Evolutionary conservation across 495 filamentous ascomycete species (phyloP).

Genomic region (Massariosphaeria phaeospora): DNA sequence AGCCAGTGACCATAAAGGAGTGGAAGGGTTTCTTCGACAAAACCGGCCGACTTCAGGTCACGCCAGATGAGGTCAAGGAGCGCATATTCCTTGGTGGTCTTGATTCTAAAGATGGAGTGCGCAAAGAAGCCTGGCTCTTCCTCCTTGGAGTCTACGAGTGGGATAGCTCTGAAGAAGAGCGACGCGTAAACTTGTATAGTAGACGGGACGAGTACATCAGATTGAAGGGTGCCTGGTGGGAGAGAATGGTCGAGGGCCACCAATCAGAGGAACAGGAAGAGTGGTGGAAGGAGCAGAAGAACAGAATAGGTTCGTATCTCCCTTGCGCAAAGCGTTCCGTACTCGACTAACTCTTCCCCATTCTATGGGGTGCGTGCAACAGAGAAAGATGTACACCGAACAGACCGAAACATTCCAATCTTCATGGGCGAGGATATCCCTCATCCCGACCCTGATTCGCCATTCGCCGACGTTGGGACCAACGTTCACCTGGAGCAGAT

Average conservation of each 20-base stretch:
- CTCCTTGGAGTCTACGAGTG: slow-evolving; percentile 85
- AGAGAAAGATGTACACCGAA: slow-evolving; percentile 99
- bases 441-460: slow-evolving; percentile 95
- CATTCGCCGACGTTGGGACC: slow-evolving; percentile 83
- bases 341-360: slow-evolving; percentile 45
- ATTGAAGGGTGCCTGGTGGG: slow-evolving; percentile 95
- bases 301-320: slow-evolving; percentile 72
- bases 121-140: slow-evolving; percentile 97
- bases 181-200: slow-evolving; percentile 73
- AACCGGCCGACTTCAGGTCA: slow-evolving; percentile 69
- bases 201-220: slow-evolving; percentile 90
- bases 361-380: slow-evolving; percentile 44
- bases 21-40: slow-evolving; percentile 84
- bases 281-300: slow-evolving; percentile 93
- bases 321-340: slow-evolving; percentile 11
- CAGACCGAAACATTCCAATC: slow-evolving; percentile 84
- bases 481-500: slow-evolving; percentile 98
- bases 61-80: slow-evolving; percentile 89
- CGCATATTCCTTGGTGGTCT: slow-evolving; percentile 92
- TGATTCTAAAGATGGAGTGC: slow-evolving; percentile 79
- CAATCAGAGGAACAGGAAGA: slow-evolving; percentile 73
- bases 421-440: slow-evolving; percentile 96
- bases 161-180: slow-evolving; percentile 77
- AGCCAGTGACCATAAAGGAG: slow-evolving; percentile 71
- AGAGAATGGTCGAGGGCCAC: slow-evolving; percentile 76